Evolutionary conservation across 495 filamentous ascomycete species (phyloP).

Genomic region (Penicillium goetzii): DNA sequence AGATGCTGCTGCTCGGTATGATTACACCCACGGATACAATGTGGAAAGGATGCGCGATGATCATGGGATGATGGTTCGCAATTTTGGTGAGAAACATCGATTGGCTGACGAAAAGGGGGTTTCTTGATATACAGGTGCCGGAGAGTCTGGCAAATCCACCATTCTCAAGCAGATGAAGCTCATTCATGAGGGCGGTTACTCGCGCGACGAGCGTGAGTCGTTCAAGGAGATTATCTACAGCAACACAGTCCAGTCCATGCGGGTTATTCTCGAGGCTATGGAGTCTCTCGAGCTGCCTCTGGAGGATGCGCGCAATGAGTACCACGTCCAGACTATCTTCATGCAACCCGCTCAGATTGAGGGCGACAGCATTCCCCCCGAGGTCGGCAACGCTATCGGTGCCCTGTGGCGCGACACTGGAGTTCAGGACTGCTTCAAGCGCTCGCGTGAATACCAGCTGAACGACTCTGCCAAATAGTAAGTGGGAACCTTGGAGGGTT

Average conservation of each 20-base stretch:
- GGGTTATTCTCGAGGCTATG: slow-evolving; percentile 95
- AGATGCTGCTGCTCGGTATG: slow-evolving; percentile 97
- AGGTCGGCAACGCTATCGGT: slow-evolving; percentile 92
- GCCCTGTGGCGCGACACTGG: slow-evolving; percentile 93
- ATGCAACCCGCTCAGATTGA: slow-evolving; percentile 96
- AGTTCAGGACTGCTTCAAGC: slow-evolving; percentile 94
- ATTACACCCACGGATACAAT: slow-evolving; percentile 18
- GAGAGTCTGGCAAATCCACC: slow-evolving; percentile 99
- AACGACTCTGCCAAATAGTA: slow-evolving; percentile 99
- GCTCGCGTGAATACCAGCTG: slow-evolving; percentile 93
- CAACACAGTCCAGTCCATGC: slow-evolving; percentile 96
- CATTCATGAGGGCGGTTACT: slow-evolving; percentile 61
- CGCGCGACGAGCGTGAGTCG: slow-evolving; percentile 59
- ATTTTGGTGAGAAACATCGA: background rate
- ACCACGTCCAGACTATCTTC: slow-evolving; percentile 94
- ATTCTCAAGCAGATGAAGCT: slow-evolving; percentile 98
- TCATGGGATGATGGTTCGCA: background rate
- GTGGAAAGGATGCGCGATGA: background rate
- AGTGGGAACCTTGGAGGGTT: slow-evolving; percentile 37
- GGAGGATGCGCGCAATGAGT: slow-evolving; percentile 85
- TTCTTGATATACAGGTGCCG: slow-evolving; percentile 70
- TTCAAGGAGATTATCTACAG: slow-evolving; percentile 98
- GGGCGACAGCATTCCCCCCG: slow-evolving; percentile 89
- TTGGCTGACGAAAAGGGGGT: slow-evolving; percentile 17
- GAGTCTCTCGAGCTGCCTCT: slow-evolving; percentile 88